A percentile compares a stretch with the other conserved stretches of the same genome.
Conservation (phyloP, 1,284 basidiomycete species). For the Apiotrichum porosum region DNA sequence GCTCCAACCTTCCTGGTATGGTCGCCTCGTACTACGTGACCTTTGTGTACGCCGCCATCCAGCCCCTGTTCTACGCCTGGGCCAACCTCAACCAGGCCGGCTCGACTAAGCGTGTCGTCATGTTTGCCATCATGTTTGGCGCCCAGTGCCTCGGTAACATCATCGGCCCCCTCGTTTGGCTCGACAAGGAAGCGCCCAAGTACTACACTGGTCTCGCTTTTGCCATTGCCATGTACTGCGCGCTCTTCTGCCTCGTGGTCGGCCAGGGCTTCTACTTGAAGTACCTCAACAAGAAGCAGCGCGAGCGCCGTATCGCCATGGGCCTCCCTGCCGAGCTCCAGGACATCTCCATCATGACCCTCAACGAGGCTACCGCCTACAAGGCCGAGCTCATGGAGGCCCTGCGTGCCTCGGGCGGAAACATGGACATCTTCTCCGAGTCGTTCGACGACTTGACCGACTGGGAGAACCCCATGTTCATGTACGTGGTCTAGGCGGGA, state of each 20-base stretch:
- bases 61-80: too few relatives aligned
- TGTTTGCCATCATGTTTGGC: constrained; percentile 30
- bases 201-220: too few relatives aligned
- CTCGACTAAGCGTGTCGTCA: constrained; percentile 34
- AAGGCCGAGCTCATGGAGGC: not conserved
- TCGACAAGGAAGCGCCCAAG: not conserved
- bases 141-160: constrained; percentile 29
- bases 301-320: constrained; percentile 40
- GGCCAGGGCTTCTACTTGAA: constrained; percentile 47
- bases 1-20: constrained; percentile 21
- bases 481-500: constrained; percentile 8
- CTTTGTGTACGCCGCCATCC: constrained; percentile 14
- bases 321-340: constrained; percentile 34
- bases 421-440: not conserved
- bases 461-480: constrained; percentile 6
- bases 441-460: constrained; percentile 10
- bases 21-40: constrained; percentile 29
- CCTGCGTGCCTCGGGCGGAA: not conserved
- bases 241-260: constrained; percentile 21
- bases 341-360: constrained; percentile 47
- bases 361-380: constrained; percentile 34
- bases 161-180: constrained; percentile 30
- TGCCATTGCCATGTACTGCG: too few relatives aligned
- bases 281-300: constrained; percentile 41
- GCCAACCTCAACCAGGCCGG: constrained; percentile 22